Evolutionary conservation across 2,329 filamentous ascomycete species (phyloP).

Genomic region (Penicillium sp.): DNA sequence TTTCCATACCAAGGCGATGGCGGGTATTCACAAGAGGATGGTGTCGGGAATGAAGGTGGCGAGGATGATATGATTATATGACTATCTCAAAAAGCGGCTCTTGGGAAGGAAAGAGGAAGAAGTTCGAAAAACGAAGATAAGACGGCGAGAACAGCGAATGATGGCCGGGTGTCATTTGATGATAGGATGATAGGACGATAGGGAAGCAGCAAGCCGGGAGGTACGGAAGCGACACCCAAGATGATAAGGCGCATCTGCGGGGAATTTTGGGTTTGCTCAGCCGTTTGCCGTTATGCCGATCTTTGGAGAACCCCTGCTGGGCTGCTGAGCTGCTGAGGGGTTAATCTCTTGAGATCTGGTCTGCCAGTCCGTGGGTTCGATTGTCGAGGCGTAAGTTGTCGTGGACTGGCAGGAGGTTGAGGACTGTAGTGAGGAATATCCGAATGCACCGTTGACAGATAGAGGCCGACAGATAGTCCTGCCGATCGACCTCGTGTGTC

Average conservation of each 20-base stretch:
- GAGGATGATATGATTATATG: background rate
- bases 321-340: background rate
- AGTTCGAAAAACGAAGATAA: constrained; percentile 11
- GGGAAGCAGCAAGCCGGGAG: background rate
- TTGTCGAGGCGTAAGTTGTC: background rate
- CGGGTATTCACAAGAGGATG: constrained; percentile 4
- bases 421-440: too few relatives aligned
- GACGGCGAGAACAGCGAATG: constrained; percentile 17
- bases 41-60: background rate
- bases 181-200: background rate
- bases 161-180: background rate
- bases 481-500: background rate
- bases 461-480: background rate
- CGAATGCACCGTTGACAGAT: background rate
- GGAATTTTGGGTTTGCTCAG: background rate
- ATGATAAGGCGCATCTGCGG: constrained; percentile 6
- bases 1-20: constrained; percentile 51
- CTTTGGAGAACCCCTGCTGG: background rate
- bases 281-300: background rate
- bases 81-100: background rate
- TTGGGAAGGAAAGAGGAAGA: background rate
- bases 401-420: background rate
- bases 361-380: background rate
- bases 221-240: background rate
- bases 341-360: background rate